Evolutionary conservation across 2,329 filamentous ascomycete genomes (phyloP), one percentile per base, ranked within the genome.

Genomic region (Didymella exigua): DNA sequence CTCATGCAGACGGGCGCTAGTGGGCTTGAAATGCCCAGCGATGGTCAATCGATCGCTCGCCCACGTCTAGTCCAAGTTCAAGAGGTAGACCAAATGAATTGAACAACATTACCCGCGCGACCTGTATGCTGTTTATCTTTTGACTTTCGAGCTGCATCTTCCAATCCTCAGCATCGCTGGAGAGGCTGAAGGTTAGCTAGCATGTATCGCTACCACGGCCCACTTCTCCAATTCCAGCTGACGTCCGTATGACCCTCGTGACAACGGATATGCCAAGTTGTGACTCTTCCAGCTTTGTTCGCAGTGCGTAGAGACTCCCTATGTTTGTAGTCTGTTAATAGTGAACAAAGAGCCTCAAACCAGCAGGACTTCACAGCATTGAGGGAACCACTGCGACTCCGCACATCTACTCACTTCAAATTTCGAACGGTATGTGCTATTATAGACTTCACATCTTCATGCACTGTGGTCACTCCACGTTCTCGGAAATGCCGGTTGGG

Each of bases 371-470:
- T 21, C 16, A 37, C 7, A 21, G 10, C 13, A 36, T 33, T n/a
- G 11, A n/a, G 19, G 44, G 18, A 16, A 30, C 23, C 21, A 19
- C 18, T 38, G 19, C 21, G 36, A 33, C 16, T 16, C 8, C 21
- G 13, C 24, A 9, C 5, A 42, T 18, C 24, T 30, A 27, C 10
- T 14, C 34, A 24, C 47, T 11, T n/a, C 30, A 11, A 21, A 14
- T 27, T 3, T 4, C 19, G 8, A 14, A 31, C 19, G 40, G 19
- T 4, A 80, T 79, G 77, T 79, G 77, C 66, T 77, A 75, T 59
- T 76, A 79, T 61, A 72, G 68, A 33, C 70, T 76, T 27, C 73
- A 69, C 63, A 74, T 79, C 53, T 79, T 76, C 63, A 55, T 71
- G 7, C 70, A 67, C 27, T 79, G 77, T 65, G 77, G 77, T 18